A percentile compares a stretch with the other conserved stretches of the same genome.
phyloP scores from a whole-genome alignment of 2,329 filamentous ascomycete genomes.

The Pestalotiopsis sp. region DNA sequence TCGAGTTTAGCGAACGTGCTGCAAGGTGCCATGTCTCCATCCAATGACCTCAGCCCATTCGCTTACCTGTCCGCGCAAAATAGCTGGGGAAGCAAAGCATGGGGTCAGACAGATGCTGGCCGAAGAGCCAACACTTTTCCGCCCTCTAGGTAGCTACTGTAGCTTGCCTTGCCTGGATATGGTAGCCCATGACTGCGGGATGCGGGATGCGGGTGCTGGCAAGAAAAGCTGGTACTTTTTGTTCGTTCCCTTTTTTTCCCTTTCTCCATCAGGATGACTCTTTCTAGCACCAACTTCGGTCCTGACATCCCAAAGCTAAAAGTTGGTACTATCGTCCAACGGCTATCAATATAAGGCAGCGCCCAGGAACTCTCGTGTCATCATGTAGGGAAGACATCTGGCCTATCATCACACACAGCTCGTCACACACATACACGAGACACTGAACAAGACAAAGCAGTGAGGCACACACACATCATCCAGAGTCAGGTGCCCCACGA shows the following conservation, averaged over 20 bases:
- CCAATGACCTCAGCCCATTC: conserved; percentile 2
- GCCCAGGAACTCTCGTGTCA: background rate
- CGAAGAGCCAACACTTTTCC: background rate
- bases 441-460: background rate
- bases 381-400: background rate
- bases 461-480: background rate
- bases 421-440: background rate
- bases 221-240: too few relatives aligned
- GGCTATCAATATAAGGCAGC: background rate
- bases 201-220: background rate
- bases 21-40: background rate
- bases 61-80: background rate
- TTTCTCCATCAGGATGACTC: background rate
- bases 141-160: background rate
- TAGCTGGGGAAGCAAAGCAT: conserved; percentile 1
- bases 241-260: background rate
- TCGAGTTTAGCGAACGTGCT: background rate
- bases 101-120: background rate
- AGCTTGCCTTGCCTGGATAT: background rate
- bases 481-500: background rate
- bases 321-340: background rate
- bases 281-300: background rate
- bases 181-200: background rate
- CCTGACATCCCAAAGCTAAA: background rate
- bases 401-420: background rate